Evolutionary conservation across 2,329 filamentous ascomycete species (phyloP), one percentile per base, ranked within the genome.

Genomic region (Aspergillus aculeatinus): DNA sequence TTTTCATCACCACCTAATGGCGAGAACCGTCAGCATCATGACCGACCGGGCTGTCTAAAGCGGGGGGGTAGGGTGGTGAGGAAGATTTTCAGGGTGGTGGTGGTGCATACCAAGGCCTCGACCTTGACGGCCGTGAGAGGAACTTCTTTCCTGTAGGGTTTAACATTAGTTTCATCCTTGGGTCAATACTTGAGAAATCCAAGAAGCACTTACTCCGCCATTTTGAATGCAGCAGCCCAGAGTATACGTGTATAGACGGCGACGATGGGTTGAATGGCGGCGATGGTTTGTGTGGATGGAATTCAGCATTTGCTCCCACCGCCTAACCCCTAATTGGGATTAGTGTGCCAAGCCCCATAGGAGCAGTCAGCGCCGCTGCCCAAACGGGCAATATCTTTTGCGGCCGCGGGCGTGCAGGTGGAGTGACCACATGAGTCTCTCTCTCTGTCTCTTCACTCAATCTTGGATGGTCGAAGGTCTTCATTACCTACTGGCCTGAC

Each of bases 121-220:
- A 98, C 89, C 83, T 96, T 92, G 72, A 97, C 91, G 79, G 91
- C 85, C 83, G 89, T 90, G 80, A 96, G 85, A 77, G 90, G 86
- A 76, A 80, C 80, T 77, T 91, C 88, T 81, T 87, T 89, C 67
- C 80, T 82, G 63, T 31, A 10, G 16, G n/a, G 57, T 21, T 27
- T 5, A 42, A 69, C 19, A 61, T 72, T 61, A 72, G 67, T 51
- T 59, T 44, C 10, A 16, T 11, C 14, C 23, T 47, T 19, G 14
- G 2, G 7, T 12, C n/a, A 47, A 5, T 29, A 2, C 55, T 27
- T 12, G 5, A 33, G 2, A 5, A 47, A n/a, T 9, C 2, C 10
- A 14, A 10, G 6, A 53, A 53, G 42, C 3, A 66, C 70, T 60
- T 67, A 74, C 71, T 72, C 70, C 59, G 70, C 67, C 66, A 76